Evolutionary conservation across 148 eudicot genomes (phyloP), one percentile per base, ranked within the genome.

Genomic region (Cornus kousa): DNA sequence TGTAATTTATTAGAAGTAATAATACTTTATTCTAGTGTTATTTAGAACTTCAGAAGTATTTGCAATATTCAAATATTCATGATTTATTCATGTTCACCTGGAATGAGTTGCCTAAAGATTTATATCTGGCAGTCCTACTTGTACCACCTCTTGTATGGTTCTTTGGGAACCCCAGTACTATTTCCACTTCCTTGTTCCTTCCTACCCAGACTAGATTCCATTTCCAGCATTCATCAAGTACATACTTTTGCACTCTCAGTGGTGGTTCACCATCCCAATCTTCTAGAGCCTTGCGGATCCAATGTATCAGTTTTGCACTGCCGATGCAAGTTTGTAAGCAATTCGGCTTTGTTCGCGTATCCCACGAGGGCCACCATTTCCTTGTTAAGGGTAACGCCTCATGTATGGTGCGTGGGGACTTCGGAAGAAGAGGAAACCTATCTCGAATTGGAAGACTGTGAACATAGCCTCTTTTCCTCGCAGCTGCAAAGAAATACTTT

Each of bases 141-240:
- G 91, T 90, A 31, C 99, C 99, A 67, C 98, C 98, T 57, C 99
- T 83, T 0, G 99, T 96, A 69, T 96, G 99, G 74, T 93, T 90
- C 82, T 80, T 87, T 1, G 99, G 98, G 72, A 93, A 96, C 14
- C 99, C 99, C 74, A 96, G 82, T 2, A 95, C 81, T 89, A 90
- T 87, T 72, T 96, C 99, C 7, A 96, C 88, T 79, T 96, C 99
- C 75, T 96, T 96, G 82, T 93, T 91, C 80, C 87, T 88, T 20
- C 99, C 99, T 0, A 93, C 97, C 99, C 99, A 96, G 0, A 96
- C 94, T 3, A 96, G 67, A 40, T 96, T 96, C 98, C 99, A 96
- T 37, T 93, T 96, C 2, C 91, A 71, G 76, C 95, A 93, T 37
- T 93, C 83, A 4, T 93, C 89, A 4, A 92, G 55, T 0, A 96